Percentiles rank a stretch among this genome's conserved stretches.
Evolutionary conservation across 1,284 basidiomycete genomes (phyloP).

Genomic region (Veloporphyrellus conicus): DNA sequence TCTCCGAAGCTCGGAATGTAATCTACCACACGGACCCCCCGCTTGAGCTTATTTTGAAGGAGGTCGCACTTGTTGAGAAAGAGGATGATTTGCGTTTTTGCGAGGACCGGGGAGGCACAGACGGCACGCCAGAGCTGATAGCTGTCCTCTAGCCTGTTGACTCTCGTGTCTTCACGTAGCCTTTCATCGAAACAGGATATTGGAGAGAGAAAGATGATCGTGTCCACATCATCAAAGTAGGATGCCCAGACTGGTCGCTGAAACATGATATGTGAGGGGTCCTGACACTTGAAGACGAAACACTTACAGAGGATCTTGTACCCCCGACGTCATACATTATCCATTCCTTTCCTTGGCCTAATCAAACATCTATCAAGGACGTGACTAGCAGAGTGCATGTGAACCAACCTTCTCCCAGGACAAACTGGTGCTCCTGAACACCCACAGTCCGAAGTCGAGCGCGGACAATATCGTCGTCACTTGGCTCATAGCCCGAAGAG

Average conservation of each 20-base stretch:
- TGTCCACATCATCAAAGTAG: slow-evolving; percentile 69
- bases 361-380: background rate
- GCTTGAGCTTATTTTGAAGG: slow-evolving; percentile 59
- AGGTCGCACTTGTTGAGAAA: slow-evolving; percentile 68
- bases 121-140: slow-evolving; percentile 69
- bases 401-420: slow-evolving; percentile 58
- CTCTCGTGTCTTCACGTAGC: slow-evolving; percentile 59
- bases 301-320: slow-evolving; percentile 58
- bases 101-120: slow-evolving; percentile 58
- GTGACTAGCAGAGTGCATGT: background rate
- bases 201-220: slow-evolving; percentile 67
- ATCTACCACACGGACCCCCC: slow-evolving; percentile 56
- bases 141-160: slow-evolving; percentile 71
- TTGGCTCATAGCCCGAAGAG: slow-evolving; percentile 54
- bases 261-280: background rate
- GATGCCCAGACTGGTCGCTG: slow-evolving; percentile 69
- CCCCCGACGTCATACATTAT: slow-evolving; percentile 72
- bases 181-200: slow-evolving; percentile 73
- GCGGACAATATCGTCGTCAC: slow-evolving; percentile 67
- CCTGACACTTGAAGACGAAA: background rate
- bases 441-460: slow-evolving; percentile 68
- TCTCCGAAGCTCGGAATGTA: slow-evolving; percentile 61
- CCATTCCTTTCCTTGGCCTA: slow-evolving; percentile 54
- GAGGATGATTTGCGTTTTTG: slow-evolving; percentile 56
- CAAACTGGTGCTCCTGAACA: slow-evolving; percentile 67